Base-by-base conservation (phyloP, 208 protist species). In the Borovskyia barvae region DNA sequence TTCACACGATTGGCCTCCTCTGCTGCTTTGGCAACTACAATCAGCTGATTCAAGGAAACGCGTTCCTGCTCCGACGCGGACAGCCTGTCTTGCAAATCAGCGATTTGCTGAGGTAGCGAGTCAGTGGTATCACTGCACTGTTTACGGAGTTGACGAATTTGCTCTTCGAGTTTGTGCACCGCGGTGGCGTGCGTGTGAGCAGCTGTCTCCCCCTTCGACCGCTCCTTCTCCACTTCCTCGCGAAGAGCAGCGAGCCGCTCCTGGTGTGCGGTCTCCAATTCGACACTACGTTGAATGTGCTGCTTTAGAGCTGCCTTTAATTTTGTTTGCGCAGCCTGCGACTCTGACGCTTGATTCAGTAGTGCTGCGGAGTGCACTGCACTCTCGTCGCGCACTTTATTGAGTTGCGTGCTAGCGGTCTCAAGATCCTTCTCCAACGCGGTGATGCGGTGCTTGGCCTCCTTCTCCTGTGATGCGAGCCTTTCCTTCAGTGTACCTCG, bases 1-100 rank as follows among this genome's bases (percentile, higher is more conserved):
- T 7, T 9, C 0, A 30, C 46, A 36, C 58, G 14, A 24, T 24
- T 9, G 1, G 50, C 33, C 7, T 37, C 28, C 50, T n/a, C 8
- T 33, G 26, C 19, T 2, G 25, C 3, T 25, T 22, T 2, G 0
- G 36, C 40, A 25, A n/a, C n/a, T n/a, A n/a, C n/a, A n/a, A n/a
- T n/a, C n/a, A n/a, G n/a, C n/a, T n/a, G n/a, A n/a, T n/a, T n/a
- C n/a, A n/a, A n/a, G n/a, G n/a, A n/a, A n/a, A n/a, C 15, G 19
- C 20, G 37, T 3, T 5, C 2, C 39, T 45, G 26, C 33, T 59
- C 32, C 14, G 56, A 6, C 19, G 4, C 35, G 1, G 40, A 9
- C n/a, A 68, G 30, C 15, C 63, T 28, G 15, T 41, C 4, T 40
- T 67, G 29, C 50, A 74, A 35, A 19, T 37, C 52, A 19, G 32